Conservation (phyloP, 2,329 filamentous ascomycete species). For the Drechslerella coelobrocha region DNA sequence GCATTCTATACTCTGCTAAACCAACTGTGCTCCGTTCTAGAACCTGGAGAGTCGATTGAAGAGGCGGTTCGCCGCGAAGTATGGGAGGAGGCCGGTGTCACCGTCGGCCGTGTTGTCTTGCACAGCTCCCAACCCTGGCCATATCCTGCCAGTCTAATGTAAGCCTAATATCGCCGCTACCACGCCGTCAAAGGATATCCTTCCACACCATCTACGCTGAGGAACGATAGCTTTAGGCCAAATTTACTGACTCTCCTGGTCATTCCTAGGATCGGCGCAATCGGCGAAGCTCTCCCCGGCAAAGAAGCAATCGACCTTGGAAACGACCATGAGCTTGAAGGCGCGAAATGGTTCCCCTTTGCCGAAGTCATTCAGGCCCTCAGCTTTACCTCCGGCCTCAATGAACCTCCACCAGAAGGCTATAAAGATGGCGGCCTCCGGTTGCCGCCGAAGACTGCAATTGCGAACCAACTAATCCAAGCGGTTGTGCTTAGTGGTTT, state of each 20-base stretch:
- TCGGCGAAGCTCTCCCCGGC: conserved; percentile 80
- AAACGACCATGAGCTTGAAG: conserved; percentile 87
- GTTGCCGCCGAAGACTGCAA: conserved; percentile 83
- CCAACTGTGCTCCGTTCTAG: too few species aligned
- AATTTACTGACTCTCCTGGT: neutral
- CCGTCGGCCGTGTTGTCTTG: conserved; percentile 76
- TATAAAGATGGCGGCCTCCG: conserved; percentile 72
- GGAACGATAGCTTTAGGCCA: too few species aligned
- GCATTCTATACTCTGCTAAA: too few species aligned
- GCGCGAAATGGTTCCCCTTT: conserved; percentile 82
- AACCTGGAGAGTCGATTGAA: conserved; percentile 83
- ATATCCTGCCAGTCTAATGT: conserved; percentile 81
- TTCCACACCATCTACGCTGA: neutral
- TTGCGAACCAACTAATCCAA: conserved; percentile 85
- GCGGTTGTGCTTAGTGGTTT: conserved; percentile 73
- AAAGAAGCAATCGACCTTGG: conserved; percentile 82
- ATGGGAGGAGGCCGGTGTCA: conserved; percentile 83
- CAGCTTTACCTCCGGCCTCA: conserved; percentile 68
- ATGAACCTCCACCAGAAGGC: conserved; percentile 15
- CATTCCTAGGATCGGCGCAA: conserved; percentile 68
- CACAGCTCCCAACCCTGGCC: conserved; percentile 89
- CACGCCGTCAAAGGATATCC: conserved; percentile 55
- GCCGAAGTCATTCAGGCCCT: conserved; percentile 82
- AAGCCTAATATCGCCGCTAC: neutral
- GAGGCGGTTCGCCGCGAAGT: conserved; percentile 83